Percentiles rank a stretch among this genome's conserved stretches.
These are phyloP conservation scores for Chaetothyriales sp. DNA, from an alignment of 2,329 filamentous ascomycete species.

Conservation along the genomic window DNA sequence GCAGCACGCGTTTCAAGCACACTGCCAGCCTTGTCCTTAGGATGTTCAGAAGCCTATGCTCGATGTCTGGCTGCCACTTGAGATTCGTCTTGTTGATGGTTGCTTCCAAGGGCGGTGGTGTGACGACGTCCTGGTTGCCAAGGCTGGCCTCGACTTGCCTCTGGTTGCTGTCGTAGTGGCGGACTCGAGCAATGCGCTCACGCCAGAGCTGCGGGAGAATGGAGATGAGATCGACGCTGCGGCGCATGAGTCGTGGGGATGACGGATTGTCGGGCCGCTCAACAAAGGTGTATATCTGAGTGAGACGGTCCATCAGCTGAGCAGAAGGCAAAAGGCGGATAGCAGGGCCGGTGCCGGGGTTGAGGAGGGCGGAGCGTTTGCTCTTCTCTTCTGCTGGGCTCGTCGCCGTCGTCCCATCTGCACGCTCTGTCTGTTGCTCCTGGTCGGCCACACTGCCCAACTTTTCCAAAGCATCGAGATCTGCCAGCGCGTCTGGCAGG, in stretches of 20 bases:
- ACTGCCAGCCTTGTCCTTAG: constrained; percentile 10
- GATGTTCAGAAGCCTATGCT: constrained; percentile 7
- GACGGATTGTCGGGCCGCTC: constrained; percentile 1
- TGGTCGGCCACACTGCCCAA: constrained; percentile 1
- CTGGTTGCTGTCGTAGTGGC: constrained; percentile 8
- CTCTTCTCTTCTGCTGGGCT: not conserved
- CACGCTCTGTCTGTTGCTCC: not conserved
- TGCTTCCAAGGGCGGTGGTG: not conserved
- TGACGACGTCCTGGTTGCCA: not conserved
- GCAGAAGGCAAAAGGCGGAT: not conserved
- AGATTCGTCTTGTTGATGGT: constrained; percentile 4
- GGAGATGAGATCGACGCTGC: not conserved
- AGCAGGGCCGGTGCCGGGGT: not conserved
- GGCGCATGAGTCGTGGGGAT: not conserved
- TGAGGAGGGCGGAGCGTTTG: not conserved
- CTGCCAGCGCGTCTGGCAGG: constrained; percentile 10
- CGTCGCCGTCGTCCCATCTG: not conserved
- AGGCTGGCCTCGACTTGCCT: constrained; percentile 1
- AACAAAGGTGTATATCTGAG: not conserved
- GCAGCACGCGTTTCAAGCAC: constrained; percentile 2
- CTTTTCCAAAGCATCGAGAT: constrained; percentile 9
- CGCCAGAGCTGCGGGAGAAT: not conserved
- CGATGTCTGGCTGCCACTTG: constrained; percentile 13
- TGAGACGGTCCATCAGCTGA: constrained; percentile 1
- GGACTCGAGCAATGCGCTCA: not conserved